These are phyloP conservation scores for Lachnellula cervina DNA, from an alignment of 2,329 filamentous ascomycete species.

Conservation along the genomic window DNA sequence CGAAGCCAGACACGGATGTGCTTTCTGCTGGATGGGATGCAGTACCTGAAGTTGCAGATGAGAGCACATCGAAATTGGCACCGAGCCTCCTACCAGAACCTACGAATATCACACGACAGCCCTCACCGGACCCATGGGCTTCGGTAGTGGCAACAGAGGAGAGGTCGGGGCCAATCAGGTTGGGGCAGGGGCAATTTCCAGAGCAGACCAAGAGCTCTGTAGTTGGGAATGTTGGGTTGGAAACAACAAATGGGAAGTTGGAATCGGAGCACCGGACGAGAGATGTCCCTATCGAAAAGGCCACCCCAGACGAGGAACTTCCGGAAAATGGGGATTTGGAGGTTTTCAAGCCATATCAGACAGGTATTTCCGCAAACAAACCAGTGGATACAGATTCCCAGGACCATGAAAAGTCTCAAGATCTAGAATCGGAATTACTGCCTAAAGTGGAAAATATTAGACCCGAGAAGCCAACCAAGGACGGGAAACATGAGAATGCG, in stretches of 20 bases:
- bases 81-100: conserved; percentile 13
- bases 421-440: neutral
- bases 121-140: conserved; percentile 29
- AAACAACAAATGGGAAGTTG: neutral
- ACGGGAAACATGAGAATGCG: neutral
- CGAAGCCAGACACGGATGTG: conserved; percentile 4
- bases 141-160: neutral
- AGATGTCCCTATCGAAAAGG: neutral
- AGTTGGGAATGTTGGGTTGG: neutral
- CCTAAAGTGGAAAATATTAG: neutral
- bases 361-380: neutral
- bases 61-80: conserved; percentile 6
- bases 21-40: conserved; percentile 14
- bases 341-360: neutral
- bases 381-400: neutral
- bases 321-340: neutral
- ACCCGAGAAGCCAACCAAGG: neutral
- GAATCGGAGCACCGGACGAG: neutral
- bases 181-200: too few species aligned
- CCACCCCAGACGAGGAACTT: neutral
- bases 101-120: conserved; percentile 14
- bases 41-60: neutral
- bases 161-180: neutral
- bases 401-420: neutral
- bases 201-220: neutral